Base-by-base conservation (phyloP, 805 yeast species). In the Cyberlindnera euphorbiiphila region DNA sequence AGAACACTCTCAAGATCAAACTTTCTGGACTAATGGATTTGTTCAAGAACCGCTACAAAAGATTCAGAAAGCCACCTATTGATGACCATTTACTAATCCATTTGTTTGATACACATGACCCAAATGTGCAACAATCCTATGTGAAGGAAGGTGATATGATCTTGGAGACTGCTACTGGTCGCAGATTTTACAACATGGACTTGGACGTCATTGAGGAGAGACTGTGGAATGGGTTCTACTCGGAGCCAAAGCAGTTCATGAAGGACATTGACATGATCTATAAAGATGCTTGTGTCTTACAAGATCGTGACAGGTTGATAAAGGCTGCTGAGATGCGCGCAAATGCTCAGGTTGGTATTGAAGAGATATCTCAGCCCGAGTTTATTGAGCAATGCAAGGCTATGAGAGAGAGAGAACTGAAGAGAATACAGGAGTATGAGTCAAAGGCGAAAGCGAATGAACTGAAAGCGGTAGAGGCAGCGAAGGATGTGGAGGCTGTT, bases 251-350 rank as follows among this genome's bases (percentile, higher is more conserved):
- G 47, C 97, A 93, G 57, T 91, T 85, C 54, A 64, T 89, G 50
- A 76, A 74, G 47, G 98, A 93, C 56, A 73, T 93, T 29, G 87
- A 81, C 53, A 72, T 84, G 76, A 91, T 93, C 25, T 80, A 85
- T 29, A 70, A 70, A 23, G 99, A 93, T 64, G 74, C 95, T 0
- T 68, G 72, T 23, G 76, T 79, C 0, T 62, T 72, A 3, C 86
- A 85, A 0, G 98, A 91, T 48, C 71, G 98, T 29, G 98, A 93
- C 41, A 69, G 96, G 37, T 66, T 82, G 5, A 68, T 74, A 27
- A 73, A 73, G 49, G 96, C 98, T 0, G 84, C 91, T 39, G 98
- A 93, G 59, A 89, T 93, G 98, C 76, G 75, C 56, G 95, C 97
- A 10, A 89, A 93, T 62, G 95, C 96, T 0, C 96, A 88, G 59